Base-by-base conservation (phyloP, 768 basidiomycete species). In the Agrocybe praecox region DNA sequence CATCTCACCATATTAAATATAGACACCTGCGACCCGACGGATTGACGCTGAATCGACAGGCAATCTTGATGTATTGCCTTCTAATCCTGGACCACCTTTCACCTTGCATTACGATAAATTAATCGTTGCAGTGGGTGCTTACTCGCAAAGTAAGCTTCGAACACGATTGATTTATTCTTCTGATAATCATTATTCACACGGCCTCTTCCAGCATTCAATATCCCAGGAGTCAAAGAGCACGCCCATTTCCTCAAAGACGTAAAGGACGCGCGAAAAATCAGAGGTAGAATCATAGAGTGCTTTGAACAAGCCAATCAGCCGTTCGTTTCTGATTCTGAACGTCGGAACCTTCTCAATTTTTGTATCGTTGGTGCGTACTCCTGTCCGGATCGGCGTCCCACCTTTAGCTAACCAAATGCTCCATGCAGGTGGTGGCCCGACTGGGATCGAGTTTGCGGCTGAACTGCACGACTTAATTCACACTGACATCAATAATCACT, bases 291-390 rank as follows among this genome's bases (percentile, higher is more conserved):
- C 29, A 74, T 93, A n/a, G 90, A 90, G 72, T 89, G 89, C 67
- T 92, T 96, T 56, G 93, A 95, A 66, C 89, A 92, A 64, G 94
- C 94, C 2, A 88, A 86, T 62, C 88, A 92, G 62, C 94, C 93
- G 0, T 85, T 80, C 1, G 73, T 92, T 14, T 84, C 89, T 0
- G 92, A 93, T 55, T 73, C 82, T 36, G 85, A 96, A 61, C 83
- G 90, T 48, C 76, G 86, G 53, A 86, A 87, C 57, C 72, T 96
- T 12, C 81, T 96, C 21, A 87, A 92, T 59, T 96, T 96, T 66
- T 93, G 91, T 58, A 84, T 96, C 47, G 92, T 94, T 46, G 94
- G 94, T 73, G 72, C 64, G 83, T 70, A 17, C 8, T 15, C 10
- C 33, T 6, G 12, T 34, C 36, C 33, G 17, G 7, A 15, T 2